phyloP scores from a whole-genome alignment of 2,329 filamentous ascomycete genomes.

The Aureobasidium lini region DNA sequence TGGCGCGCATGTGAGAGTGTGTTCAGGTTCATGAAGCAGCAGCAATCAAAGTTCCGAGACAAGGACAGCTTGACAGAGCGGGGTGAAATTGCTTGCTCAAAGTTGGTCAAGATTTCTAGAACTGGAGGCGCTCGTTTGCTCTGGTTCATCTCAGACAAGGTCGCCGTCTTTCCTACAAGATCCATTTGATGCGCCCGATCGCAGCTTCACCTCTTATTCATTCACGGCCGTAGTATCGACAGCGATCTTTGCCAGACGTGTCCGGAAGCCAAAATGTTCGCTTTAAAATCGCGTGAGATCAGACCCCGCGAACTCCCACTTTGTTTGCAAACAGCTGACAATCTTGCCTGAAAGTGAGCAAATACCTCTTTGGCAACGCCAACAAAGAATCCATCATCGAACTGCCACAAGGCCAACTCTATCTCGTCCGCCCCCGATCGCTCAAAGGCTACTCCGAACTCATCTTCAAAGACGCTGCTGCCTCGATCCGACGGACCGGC shows the following conservation, averaged over 20 bases:
- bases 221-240: neutral
- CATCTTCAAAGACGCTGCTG: constrained; percentile 90
- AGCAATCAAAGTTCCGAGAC: constrained; percentile 10
- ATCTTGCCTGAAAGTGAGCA: constrained; percentile 36
- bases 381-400: constrained; percentile 92
- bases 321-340: constrained; percentile 4
- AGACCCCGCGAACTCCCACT: constrained; percentile 16
- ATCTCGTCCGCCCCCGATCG: constrained; percentile 88
- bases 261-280: constrained; percentile 16
- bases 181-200: constrained; percentile 3
- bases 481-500: constrained; percentile 83
- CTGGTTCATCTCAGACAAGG: neutral
- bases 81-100: constrained; percentile 7
- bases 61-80: neutral
- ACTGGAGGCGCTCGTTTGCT: neutral
- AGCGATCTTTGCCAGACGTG: neutral
- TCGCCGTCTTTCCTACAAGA: neutral
- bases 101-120: neutral
- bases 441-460: constrained; percentile 98
- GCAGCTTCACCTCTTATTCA: neutral
- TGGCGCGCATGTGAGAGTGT: neutral
- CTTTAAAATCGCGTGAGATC: constrained; percentile 17
- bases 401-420: constrained; percentile 90
- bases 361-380: constrained; percentile 82
- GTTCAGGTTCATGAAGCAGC: neutral